phyloP scores from a whole-genome alignment of 225 moss, liverwort and hornwort genomes.

The Rhytidiadelphus loreus region DNA sequence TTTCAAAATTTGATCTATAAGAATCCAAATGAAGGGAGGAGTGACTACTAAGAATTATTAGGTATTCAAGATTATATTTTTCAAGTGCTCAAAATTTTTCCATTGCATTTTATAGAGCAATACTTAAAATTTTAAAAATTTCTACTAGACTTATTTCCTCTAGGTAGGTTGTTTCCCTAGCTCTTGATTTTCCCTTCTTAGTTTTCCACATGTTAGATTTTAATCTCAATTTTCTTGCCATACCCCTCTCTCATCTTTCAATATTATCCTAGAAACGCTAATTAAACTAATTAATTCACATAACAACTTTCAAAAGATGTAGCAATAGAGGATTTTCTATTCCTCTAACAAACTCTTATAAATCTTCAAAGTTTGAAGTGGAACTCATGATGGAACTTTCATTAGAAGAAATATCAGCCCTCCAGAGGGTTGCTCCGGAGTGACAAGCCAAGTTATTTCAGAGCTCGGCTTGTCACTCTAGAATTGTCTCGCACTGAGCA shows the following conservation, averaged over 20 bases:
- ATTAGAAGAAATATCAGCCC: too few relatives aligned
- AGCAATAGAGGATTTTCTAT: background rate
- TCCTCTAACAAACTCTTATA: background rate
- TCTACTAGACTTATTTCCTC: background rate
- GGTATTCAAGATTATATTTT: background rate
- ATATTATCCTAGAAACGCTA: background rate
- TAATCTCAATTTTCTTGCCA: background rate
- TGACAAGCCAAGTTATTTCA: too few relatives aligned
- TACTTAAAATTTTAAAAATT: background rate
- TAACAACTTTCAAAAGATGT: background rate
- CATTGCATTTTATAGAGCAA: background rate
- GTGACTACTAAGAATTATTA: background rate
- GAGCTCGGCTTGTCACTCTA: too few relatives aligned
- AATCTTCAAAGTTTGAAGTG: background rate
- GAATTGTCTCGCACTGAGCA: too few relatives aligned
- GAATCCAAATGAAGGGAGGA: too few relatives aligned
- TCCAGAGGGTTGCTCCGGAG: too few relatives aligned
- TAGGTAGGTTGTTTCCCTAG: background rate
- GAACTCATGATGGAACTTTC: rapidly evolving
- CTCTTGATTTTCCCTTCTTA: rapidly evolving
- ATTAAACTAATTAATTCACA: background rate
- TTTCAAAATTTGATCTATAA: background rate
- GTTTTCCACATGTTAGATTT: rapidly evolving
- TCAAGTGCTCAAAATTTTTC: background rate
- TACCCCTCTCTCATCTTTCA: background rate